Evolutionary conservation across 163 green algal species (phyloP).

Genomic region (Chlamydomonas reinhardtii): DNA sequence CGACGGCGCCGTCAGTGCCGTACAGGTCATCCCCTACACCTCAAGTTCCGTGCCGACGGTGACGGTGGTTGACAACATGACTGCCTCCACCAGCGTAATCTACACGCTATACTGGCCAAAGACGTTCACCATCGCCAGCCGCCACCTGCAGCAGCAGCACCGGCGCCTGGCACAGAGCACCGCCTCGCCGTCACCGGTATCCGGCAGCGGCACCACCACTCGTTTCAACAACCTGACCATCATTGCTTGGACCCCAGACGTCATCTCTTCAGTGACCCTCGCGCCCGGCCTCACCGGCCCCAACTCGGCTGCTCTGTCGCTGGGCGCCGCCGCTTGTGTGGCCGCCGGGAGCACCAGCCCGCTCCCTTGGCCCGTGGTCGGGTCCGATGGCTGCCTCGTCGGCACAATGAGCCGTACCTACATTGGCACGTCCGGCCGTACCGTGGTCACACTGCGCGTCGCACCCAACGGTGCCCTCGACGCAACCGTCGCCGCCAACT

Average conservation of each 20-base stretch:
- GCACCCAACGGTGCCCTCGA: too few species aligned
- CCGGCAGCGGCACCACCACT: background rate
- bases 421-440: too few species aligned
- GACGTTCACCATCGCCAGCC: too few species aligned
- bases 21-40: background rate
- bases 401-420: background rate
- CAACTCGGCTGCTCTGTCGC: background rate
- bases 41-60: background rate
- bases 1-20: background rate
- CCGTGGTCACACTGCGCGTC: too few species aligned
- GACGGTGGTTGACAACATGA: background rate
- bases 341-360: too few species aligned
- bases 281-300: background rate
- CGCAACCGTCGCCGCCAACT: too few species aligned
- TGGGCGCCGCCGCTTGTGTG: background rate
- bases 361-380: background rate
- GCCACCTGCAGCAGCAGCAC: background rate
- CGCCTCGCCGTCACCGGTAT: too few species aligned
- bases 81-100: background rate
- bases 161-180: too few species aligned
- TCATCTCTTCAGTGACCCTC: background rate
- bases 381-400: constrained; percentile 7
- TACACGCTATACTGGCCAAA: background rate
- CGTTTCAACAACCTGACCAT: background rate
- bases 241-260: background rate